Evolutionary conservation across 164 flowering plant species (phyloP), one percentile per base, ranked within the genome.

Genomic region (Liquidambar formosana): DNA sequence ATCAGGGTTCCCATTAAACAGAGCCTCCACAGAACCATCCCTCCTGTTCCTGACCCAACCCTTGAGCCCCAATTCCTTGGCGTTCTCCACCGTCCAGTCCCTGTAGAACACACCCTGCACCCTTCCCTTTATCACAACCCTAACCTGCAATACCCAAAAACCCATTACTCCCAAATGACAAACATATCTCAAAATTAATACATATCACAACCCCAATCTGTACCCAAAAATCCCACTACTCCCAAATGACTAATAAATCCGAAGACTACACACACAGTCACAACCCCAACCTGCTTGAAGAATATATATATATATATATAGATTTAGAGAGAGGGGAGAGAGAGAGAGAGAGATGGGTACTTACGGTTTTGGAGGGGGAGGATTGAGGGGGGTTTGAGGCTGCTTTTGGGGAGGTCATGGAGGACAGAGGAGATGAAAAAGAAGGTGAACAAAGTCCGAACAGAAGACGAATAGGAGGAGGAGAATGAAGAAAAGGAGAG

Each of bases 21-120:
- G 41, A 33, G 41, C 41, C 51, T 71, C 81, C n/a, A 79, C 81
- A 5, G 81, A 79, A 4, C 88, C 85, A 74, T 82, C 89, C 64
- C 86, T 76, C 51, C 80, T 64, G 78, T 87, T 87, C 67, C 89
- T 68, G 2, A 87, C 89, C 92, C 89, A 87, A 26, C 89, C 92
- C 44, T 81, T 87, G 65, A 88, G 65, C 38, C 92, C 92, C 76
- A 92, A 70, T 45, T 82, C 79, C 4, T 56, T 77, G 3, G 97
- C 97, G 75, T 91, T 95, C 67, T 91, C 93, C 16, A 87, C 70
- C 0, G 97, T 95, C 99, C 97, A 93, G 63, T 95, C 74, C 68
- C 99, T 76, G 45, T 88, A 93, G 75, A 86, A 93, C 63, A 90
- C 97, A 9, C 97, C 96, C 75, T 92, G 97, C n/a, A 89, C 95